Conservation (phyloP, 1,284 basidiomycete genomes). For the Cryptococcus wingfieldii region DNA sequence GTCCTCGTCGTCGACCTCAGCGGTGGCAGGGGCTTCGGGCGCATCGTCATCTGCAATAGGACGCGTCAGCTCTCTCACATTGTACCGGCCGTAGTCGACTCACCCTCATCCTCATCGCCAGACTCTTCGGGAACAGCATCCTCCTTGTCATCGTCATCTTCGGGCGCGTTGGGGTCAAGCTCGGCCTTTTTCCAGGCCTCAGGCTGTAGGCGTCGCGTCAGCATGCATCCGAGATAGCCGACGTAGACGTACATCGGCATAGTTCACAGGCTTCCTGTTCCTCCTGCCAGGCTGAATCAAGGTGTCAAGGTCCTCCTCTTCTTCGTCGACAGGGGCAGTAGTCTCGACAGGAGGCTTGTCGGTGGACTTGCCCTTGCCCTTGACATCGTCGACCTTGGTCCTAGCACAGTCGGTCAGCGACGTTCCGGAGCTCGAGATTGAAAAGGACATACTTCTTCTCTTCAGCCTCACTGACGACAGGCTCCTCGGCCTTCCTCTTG, state of each 20-base stretch:
- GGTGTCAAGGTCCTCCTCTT: constrained; percentile 27
- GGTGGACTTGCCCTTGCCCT: constrained; percentile 33
- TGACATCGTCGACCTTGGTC: constrained; percentile 27
- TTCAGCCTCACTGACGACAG: constrained; percentile 6
- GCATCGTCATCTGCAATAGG: neutral
- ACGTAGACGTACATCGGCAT: constrained; percentile 30
- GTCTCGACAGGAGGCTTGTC: constrained; percentile 13
- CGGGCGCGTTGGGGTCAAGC: constrained; percentile 28
- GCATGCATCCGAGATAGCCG: neutral
- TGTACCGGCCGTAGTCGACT: neutral
- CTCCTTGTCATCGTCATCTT: constrained; percentile 33
- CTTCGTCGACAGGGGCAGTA: constrained; percentile 19
- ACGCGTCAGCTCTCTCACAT: neutral
- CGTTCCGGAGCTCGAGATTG: neutral
- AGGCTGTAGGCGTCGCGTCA: constrained; percentile 12
- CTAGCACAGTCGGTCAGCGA: constrained; percentile 9
- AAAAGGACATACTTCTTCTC: constrained; percentile 30
- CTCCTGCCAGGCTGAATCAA: constrained; percentile 29
- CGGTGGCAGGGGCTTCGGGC: constrained; percentile 16
- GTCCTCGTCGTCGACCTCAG: constrained; percentile 36
- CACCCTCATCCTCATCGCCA: constrained; percentile 21
- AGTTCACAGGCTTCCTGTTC: constrained; percentile 31
- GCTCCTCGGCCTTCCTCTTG: constrained; percentile 33
- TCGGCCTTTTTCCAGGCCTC: constrained; percentile 38
- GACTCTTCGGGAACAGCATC: constrained; percentile 26